Base-by-base conservation (phyloP, 257 asterid genomes). In the Gentiana dahurica region DNA sequence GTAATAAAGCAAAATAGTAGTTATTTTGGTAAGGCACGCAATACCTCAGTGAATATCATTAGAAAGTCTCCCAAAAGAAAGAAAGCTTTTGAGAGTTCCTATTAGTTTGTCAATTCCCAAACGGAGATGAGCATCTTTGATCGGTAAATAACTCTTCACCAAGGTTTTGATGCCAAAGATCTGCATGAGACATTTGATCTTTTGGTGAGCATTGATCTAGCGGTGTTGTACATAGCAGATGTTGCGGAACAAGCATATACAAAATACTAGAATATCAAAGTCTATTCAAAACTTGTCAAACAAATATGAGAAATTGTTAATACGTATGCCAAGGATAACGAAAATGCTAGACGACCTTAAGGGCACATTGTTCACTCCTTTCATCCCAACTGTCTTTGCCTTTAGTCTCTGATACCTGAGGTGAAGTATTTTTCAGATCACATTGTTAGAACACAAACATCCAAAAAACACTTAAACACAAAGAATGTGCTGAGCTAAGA, bases 121-220 rank as follows among this genome's bases (percentile, higher is more conserved):
- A 54, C 99, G 95, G 53, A 92, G 95, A 45, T 86, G 90, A 65
- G 95, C 91, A 68, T 92, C 99, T 81, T 92, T 88, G 67, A 77
- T 89, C 3, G 99, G 99, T 69, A 86, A 78, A 79, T 78, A 92
- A 81, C 99, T 92, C 79, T 92, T 92, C 62, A 92, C 99, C 76
- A 92, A 68, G 47, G 97, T 80, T 75, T 92, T 91, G 57, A 92
- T 65, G 59, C 99, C 99, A 80, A 70, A 92, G 61, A 92, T 84
- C 99, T 92, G 66, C 53, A 87, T 74, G n/a, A 60, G 53, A 3
- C 47, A 43, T 49, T 55, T 59, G 54, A 43, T 24, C 45, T 45
- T 3, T 34, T 2, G 13, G 9, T 44, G n/a, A 11, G 8, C 49
- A 35, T 59, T 54, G 38, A 13, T 4, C 37, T 36, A 53, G 24